Evolutionary conservation across 2,329 filamentous ascomycete species (phyloP).

Genomic region (Alternaria ethzedia): DNA sequence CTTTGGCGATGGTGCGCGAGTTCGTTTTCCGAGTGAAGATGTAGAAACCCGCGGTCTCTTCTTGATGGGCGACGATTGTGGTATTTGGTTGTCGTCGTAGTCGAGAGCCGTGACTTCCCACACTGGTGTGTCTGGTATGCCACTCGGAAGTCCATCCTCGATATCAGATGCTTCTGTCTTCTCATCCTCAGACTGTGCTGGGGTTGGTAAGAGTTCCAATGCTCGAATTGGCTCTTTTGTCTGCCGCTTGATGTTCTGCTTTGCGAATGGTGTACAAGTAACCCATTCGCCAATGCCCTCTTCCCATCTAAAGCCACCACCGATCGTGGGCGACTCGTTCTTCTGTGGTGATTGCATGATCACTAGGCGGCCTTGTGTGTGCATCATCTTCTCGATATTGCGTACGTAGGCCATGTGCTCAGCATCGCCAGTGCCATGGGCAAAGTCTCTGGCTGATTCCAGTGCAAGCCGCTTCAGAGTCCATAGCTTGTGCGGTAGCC

Average conservation of each 20-base stretch:
- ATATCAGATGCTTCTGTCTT: slow-evolving; percentile 18
- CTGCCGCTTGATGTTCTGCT: slow-evolving; percentile 22
- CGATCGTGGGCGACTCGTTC: slow-evolving; percentile 31
- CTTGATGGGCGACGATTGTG: slow-evolving; percentile 38
- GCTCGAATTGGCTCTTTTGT: slow-evolving; percentile 24
- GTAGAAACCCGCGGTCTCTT: slow-evolving; percentile 9
- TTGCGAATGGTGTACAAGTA: slow-evolving; percentile 48
- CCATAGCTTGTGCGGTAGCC: slow-evolving; percentile 41
- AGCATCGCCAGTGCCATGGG: slow-evolving; percentile 34
- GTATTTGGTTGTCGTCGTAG: slow-evolving; percentile 22
- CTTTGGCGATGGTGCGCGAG: slow-evolving; percentile 31
- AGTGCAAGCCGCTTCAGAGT: slow-evolving; percentile 47
- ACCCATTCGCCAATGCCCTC: slow-evolving; percentile 56
- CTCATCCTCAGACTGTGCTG: slow-evolving; percentile 32
- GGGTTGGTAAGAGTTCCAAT: slow-evolving; percentile 36
- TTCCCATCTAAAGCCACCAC: slow-evolving; percentile 51
- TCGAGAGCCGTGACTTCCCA: slow-evolving; percentile 22
- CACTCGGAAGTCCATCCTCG: slow-evolving; percentile 4
- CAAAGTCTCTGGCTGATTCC: slow-evolving; percentile 47
- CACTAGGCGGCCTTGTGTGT: slow-evolving; percentile 32
- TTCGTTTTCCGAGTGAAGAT: slow-evolving; percentile 30
- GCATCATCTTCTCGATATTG: slow-evolving; percentile 42
- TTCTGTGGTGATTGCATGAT: slow-evolving; percentile 38
- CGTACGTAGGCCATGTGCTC: slow-evolving; percentile 38
- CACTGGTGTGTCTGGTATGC: background rate